Conservation (phyloP, 495 filamentous ascomycete genomes). For the Trichoderma gamsii region DNA sequence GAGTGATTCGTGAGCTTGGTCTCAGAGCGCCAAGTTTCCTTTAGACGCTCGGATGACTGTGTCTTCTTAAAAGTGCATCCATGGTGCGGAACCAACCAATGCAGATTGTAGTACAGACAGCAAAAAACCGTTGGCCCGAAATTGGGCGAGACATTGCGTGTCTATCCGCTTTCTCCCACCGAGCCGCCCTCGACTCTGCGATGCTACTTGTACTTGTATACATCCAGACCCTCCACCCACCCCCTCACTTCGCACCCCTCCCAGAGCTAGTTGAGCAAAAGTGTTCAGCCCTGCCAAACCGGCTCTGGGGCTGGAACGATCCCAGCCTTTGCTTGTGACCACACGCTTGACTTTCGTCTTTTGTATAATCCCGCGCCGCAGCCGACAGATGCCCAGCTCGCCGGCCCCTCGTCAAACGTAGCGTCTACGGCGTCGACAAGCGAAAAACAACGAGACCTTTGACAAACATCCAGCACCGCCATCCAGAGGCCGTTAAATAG, state of each 20-base stretch:
- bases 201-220: not conserved
- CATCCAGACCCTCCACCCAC: slow-evolving; percentile 2
- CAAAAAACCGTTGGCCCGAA: no score
- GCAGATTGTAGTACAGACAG: no score
- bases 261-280: not conserved
- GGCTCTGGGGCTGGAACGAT: not conserved
- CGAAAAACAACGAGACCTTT: not conserved
- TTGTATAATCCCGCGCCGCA: slow-evolving; percentile 3
- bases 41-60: no score
- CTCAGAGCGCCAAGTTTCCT: no score
- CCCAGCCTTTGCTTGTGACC: not conserved
- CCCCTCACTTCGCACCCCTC: not conserved
- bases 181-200: slow-evolving; percentile 4
- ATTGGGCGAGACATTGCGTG: not conserved
- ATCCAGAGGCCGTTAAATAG: not conserved
- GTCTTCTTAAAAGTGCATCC: no score
- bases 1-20: no score
- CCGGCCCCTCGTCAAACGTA: slow-evolving; percentile 4
- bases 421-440: not conserved
- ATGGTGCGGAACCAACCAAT: no score
- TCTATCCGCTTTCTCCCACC: slow-evolving; percentile 9
- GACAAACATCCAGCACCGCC: not conserved
- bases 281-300: slow-evolving; percentile 12
- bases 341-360: not conserved
- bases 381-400: slow-evolving; percentile 5